Evolutionary conservation across 169 alveolate genomes (phyloP).

Genomic region (Plasmodium gonderi): DNA sequence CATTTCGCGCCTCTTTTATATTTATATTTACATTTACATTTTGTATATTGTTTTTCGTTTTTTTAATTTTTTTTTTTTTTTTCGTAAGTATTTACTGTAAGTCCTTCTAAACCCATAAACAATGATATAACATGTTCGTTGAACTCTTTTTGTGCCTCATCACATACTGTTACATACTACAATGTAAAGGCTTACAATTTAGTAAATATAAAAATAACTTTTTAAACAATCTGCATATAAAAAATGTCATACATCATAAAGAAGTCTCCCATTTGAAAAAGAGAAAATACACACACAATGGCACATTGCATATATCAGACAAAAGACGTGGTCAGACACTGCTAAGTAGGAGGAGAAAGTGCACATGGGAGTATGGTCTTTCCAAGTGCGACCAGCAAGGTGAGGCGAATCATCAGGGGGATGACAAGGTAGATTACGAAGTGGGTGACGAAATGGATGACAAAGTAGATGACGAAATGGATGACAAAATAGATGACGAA

Average conservation of each 20-base stretch:
- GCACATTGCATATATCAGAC: neutral
- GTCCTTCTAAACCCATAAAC: neutral
- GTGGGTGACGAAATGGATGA: neutral
- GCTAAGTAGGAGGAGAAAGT: neutral
- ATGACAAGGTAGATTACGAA: neutral
- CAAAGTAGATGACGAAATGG: neutral
- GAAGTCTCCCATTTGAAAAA: neutral
- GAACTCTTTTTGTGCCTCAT: slow-evolving; percentile 8
- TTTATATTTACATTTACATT: too few relatives aligned
- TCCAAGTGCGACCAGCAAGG: neutral
- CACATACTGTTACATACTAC: slow-evolving; percentile 4
- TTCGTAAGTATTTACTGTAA: neutral
- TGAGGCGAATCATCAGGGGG: neutral
- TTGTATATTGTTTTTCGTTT: neutral
- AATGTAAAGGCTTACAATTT: slow-evolving; percentile 29
- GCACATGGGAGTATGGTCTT: too few relatives aligned
- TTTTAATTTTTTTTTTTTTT: neutral
- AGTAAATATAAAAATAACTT: slow-evolving; percentile 12
- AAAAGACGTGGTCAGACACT: neutral
- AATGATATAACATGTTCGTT: slow-evolving; percentile 41
- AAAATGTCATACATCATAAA: neutral
- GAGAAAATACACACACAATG: neutral
- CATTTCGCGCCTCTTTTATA: too few relatives aligned
- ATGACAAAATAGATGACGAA: neutral
- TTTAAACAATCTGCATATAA: slow-evolving; percentile 14